phyloP scores from a whole-genome alignment of 306 rosid species.

The Cicer pinnatifidum region DNA sequence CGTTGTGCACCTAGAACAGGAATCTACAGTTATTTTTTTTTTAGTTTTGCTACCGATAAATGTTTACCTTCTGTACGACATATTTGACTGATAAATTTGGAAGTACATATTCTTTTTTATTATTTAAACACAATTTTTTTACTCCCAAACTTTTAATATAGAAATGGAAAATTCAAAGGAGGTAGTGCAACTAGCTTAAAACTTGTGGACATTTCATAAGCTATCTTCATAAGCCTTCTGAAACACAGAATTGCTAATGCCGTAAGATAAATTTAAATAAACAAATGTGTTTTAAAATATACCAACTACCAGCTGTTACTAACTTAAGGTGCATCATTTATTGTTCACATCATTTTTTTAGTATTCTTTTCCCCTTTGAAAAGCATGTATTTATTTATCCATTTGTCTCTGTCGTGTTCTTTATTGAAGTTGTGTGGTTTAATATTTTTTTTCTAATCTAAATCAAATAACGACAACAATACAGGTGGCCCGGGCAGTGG shows the following conservation, averaged over 20 bases:
- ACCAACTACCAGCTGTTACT: background rate
- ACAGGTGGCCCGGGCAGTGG: conserved; percentile 99
- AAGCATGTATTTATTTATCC: background rate
- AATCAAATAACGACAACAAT: conserved; percentile 37
- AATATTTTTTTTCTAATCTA: background rate
- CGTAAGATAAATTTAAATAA: background rate
- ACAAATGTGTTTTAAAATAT: background rate
- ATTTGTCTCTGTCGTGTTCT: background rate
- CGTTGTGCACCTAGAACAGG: conserved; percentile 13
- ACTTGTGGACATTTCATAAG: background rate
- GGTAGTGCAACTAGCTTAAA: background rate
- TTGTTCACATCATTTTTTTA: background rate
- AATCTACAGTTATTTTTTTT: conserved; percentile 10
- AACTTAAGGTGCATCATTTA: background rate
- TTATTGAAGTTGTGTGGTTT: background rate
- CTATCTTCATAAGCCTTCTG: background rate
- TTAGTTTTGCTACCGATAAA: conserved; percentile 10
- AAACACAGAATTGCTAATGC: background rate
- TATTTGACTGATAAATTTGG: conserved; percentile 13
- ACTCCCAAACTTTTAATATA: background rate
- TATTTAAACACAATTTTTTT: background rate
- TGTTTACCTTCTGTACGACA: background rate
- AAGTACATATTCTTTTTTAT: background rate
- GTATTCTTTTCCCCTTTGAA: conserved; percentile 8
- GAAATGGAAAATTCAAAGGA: background rate